These are phyloP conservation scores for Globisporangium cystogenes DNA, from an alignment of 352 stramenopile species.

Conservation along the genomic window DNA sequence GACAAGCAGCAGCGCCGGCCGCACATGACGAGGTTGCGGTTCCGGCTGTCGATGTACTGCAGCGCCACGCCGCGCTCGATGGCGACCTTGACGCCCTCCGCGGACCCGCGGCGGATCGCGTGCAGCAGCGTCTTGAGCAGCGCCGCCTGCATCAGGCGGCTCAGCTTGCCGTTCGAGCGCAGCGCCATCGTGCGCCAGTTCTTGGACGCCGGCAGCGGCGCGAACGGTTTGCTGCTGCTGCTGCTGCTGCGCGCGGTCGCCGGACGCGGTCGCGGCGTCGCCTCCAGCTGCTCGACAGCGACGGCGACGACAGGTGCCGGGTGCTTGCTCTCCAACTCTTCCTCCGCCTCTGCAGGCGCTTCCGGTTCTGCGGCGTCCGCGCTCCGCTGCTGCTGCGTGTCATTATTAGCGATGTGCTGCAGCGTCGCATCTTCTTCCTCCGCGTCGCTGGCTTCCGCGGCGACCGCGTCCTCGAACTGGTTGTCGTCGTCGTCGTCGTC, in stretches of 20 bases:
- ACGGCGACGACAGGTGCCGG: background rate
- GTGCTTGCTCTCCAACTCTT: constrained; percentile 4
- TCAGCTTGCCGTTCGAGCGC: constrained; percentile 61
- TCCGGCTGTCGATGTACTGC: constrained; percentile 68
- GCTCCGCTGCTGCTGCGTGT: no score
- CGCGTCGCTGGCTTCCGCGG: background rate
- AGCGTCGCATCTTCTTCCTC: background rate
- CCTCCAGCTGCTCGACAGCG: background rate
- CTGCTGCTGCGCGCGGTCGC: background rate
- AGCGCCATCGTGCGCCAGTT: constrained; percentile 46
- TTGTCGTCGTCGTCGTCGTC: constrained; percentile 1
- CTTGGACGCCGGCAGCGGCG: constrained; percentile 35
- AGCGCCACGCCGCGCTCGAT: constrained; percentile 79
- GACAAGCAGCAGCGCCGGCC: background rate
- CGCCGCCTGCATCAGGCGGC: constrained; percentile 70
- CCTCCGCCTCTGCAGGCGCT: background rate
- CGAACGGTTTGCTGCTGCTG: constrained; percentile 25
- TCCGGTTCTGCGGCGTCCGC: background rate
- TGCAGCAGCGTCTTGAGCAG: constrained; percentile 84
- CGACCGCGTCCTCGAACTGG: constrained; percentile 11
- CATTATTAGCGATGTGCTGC: constrained; percentile 1
- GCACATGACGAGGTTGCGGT: constrained; percentile 83
- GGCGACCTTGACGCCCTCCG: constrained; percentile 77
- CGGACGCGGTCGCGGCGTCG: background rate
- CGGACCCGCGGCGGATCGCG: constrained; percentile 66